Base-by-base conservation (phyloP, 768 basidiomycete species). In the Vararia minispora region DNA sequence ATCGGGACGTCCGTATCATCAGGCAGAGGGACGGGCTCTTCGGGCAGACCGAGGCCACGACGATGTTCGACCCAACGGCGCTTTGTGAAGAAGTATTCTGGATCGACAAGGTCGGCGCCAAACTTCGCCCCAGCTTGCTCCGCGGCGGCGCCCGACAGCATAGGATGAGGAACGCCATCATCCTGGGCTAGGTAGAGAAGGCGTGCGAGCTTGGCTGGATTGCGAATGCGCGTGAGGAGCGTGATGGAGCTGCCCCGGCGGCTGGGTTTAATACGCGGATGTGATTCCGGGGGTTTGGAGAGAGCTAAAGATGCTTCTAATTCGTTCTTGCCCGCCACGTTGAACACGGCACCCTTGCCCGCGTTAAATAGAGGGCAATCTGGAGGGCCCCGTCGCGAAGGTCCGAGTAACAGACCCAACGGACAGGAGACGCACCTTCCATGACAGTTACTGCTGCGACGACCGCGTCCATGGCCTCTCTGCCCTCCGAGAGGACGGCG, bases 321-420 rank as follows among this genome's bases (percentile, higher is more conserved):
- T 58, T 90, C 87, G 47, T 79, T 84, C 68, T 86, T 85, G 31
- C 86, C 85, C 7, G 63, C 83, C 9, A 69, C 60, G 47, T 88
- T 89, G 62, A 86, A 89, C 13, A 89, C 85, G 7, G 86, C 79
- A 3, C 87, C 86, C 49, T 79, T 82, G 14, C 73, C 84, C 21
- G 76, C 60, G 48, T 89, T 89, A 61, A 89, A 88, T 13, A 89
- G 58, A 6, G 81, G 76, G 43, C 69, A 73, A 50, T 89, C 85
- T 87, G 37, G n/a, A 6, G 31, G 17, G 20, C n/a, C n/a, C n/a
- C n/a, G n/a, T n/a, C 24, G 17, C 39, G 14, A 33, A 22, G 34
- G 7, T 17, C n/a, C 33, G 8, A 14, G 16, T 8, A 18, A 29
- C 20, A 16, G 8, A 21, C 8, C 5, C 22, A 17, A 26, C 20